phyloP scores from a whole-genome alignment of 192 early-diverging fungal genomes.

The Glomus cerebriforme region DNA sequence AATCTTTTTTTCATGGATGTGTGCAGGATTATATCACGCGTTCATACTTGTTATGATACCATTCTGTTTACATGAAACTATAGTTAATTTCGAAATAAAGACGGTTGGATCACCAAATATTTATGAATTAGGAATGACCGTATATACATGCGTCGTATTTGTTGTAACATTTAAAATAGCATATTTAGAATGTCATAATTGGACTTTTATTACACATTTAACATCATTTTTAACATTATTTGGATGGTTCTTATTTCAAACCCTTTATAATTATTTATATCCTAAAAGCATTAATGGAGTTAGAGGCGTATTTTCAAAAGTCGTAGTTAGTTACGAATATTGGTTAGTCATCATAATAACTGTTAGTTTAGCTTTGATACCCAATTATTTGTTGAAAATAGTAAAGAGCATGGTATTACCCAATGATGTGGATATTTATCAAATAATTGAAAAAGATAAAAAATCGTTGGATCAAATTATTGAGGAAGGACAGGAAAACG shows the following conservation, averaged over 20 bases:
- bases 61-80: conserved; percentile 49
- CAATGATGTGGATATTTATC: conserved; percentile 46
- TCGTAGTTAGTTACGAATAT: conserved; percentile 49
- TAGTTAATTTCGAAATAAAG: conserved; percentile 35
- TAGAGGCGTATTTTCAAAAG: conserved; percentile 50
- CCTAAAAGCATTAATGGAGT: conserved; percentile 61
- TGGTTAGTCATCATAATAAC: conserved; percentile 64
- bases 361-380: conserved; percentile 51
- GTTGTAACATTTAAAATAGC: conserved; percentile 72
- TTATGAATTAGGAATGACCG: conserved; percentile 55
- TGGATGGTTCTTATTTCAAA: conserved; percentile 68
- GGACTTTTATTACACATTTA: conserved; percentile 61
- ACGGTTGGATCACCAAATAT: conserved; percentile 50
- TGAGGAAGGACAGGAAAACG: neutral
- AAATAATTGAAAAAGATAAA: conserved; percentile 44
- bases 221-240: conserved; percentile 56
- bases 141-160: conserved; percentile 64
- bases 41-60: conserved; percentile 54
- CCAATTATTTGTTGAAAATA: conserved; percentile 52
- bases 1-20: conserved; percentile 56
- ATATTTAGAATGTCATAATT: conserved; percentile 68
- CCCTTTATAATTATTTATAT: conserved; percentile 59
- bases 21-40: conserved; percentile 57
- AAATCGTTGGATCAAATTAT: neutral
- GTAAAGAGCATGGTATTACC: conserved; percentile 42